phyloP scores from a whole-genome alignment of 2,329 filamentous ascomycete genomes.

The Nigrospora oryzae region DNA sequence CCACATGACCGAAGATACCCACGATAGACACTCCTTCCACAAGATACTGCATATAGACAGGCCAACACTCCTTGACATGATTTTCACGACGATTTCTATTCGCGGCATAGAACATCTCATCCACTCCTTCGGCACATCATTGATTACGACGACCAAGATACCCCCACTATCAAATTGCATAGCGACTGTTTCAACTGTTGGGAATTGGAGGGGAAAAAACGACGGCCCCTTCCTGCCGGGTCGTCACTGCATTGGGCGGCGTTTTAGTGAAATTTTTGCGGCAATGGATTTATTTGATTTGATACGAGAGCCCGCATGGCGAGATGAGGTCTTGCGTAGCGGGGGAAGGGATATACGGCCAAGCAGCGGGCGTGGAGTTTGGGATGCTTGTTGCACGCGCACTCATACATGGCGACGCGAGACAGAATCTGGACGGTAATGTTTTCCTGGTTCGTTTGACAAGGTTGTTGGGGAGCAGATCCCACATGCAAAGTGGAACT shows the following conservation, averaged over 20 bases:
- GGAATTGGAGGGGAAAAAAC: conserved; percentile 15
- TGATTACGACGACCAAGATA: conserved; percentile 23
- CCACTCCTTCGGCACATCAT: conserved; percentile 23
- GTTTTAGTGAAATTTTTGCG: conserved; percentile 14
- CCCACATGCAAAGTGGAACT: not conserved
- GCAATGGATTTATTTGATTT: conserved; percentile 7
- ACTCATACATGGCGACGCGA: not conserved
- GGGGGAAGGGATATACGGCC: not conserved
- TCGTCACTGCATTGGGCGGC: conserved; percentile 23
- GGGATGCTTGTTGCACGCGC: not conserved
- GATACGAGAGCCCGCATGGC: not conserved
- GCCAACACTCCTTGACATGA: conserved; percentile 22
- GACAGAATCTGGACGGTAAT: not conserved
- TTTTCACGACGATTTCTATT: conserved; percentile 25
- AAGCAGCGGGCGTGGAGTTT: not conserved
- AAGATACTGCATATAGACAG: conserved; percentile 21
- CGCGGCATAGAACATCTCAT: conserved; percentile 22
- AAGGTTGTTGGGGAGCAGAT: not conserved
- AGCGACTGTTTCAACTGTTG: conserved; percentile 38
- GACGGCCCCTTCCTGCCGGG: conserved; percentile 15
- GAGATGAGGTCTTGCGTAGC: not conserved
- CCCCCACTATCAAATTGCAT: conserved; percentile 40
- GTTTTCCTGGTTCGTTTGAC: not conserved
- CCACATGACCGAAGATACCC: conserved; percentile 25
- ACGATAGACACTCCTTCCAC: conserved; percentile 36